Evolutionary conservation across 768 basidiomycete genomes (phyloP).

Genomic region (Xerocomellus dryophilus): DNA sequence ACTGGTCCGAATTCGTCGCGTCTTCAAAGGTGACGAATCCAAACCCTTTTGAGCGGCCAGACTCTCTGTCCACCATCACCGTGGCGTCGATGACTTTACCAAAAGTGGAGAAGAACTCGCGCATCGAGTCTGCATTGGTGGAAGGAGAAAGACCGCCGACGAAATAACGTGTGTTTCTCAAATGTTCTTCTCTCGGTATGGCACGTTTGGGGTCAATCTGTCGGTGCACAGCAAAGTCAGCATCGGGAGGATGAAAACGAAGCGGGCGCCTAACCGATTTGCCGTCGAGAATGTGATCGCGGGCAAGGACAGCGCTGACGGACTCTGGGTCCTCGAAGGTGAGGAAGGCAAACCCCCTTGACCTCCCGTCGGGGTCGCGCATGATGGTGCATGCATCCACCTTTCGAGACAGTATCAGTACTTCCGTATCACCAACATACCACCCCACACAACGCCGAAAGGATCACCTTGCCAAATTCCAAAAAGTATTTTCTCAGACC

Average conservation of each 20-base stretch:
- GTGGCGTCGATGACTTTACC: constrained; percentile 83
- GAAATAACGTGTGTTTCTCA: constrained; percentile 74
- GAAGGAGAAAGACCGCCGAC: constrained; percentile 70
- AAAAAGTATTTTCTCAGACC: constrained; percentile 69
- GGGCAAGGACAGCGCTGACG: constrained; percentile 61
- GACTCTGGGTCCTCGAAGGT: constrained; percentile 70
- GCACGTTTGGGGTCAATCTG: constrained; percentile 89
- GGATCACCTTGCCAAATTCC: constrained; percentile 69
- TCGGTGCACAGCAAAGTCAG: not conserved
- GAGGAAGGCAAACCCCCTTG: constrained; percentile 81
- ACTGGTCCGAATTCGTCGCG: constrained; percentile 56
- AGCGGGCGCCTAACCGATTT: constrained; percentile 54
- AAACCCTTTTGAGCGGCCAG: constrained; percentile 74
- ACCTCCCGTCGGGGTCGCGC: constrained; percentile 73
- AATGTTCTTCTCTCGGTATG: constrained; percentile 78
- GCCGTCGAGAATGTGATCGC: constrained; percentile 72
- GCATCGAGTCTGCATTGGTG: constrained; percentile 70
- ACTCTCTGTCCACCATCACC: constrained; percentile 81
- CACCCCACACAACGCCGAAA: constrained; percentile 4
- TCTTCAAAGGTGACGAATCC: constrained; percentile 84
- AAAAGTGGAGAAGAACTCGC: constrained; percentile 64
- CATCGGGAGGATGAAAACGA: not conserved
- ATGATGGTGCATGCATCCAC: constrained; percentile 84
- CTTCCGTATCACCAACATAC: not conserved
- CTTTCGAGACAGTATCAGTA: constrained; percentile 32